phyloP scores from a whole-genome alignment of 805 yeast species.

The Kodamaea restingae region DNA sequence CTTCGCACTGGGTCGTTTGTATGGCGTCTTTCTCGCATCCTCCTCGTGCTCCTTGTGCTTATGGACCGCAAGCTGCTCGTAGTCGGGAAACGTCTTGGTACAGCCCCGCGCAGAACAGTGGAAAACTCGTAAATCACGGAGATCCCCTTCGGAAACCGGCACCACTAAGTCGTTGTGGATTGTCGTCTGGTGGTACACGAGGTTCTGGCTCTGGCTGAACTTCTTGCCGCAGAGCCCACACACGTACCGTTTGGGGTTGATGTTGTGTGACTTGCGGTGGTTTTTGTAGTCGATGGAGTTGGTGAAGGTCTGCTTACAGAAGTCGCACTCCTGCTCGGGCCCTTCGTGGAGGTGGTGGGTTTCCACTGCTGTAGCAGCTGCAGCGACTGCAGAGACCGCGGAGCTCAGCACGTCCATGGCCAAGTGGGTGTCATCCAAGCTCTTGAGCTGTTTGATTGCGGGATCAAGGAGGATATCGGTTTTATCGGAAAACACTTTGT shows the following conservation, averaged over 20 bases:
- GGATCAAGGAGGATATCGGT: slow-evolving; percentile 6
- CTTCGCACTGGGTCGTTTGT: slow-evolving; percentile 19
- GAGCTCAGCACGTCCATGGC: slow-evolving; percentile 4
- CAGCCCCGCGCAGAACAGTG: slow-evolving; percentile 16
- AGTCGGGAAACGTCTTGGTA: slow-evolving; percentile 14
- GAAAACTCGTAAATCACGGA: slow-evolving; percentile 10
- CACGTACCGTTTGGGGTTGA: slow-evolving; percentile 11
- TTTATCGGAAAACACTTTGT: not conserved
- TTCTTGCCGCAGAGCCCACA: slow-evolving; percentile 12
- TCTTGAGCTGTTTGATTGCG: slow-evolving; percentile 5
- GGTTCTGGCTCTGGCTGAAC: slow-evolving; percentile 12
- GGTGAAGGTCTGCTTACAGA: slow-evolving; percentile 9
- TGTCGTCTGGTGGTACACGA: slow-evolving; percentile 10
- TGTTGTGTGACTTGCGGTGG: slow-evolving; percentile 11
- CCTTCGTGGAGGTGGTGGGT: not conserved
- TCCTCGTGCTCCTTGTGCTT: slow-evolving; percentile 7
- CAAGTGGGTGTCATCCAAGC: slow-evolving; percentile 3
- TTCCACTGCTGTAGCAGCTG: slow-evolving; percentile 5
- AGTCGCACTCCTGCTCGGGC: slow-evolving; percentile 5
- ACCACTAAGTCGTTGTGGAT: slow-evolving; percentile 10
- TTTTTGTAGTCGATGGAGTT: slow-evolving; percentile 10
- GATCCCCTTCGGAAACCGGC: slow-evolving; percentile 3
- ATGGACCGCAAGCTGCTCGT: slow-evolving; percentile 10
- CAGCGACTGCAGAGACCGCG: slow-evolving; percentile 6
- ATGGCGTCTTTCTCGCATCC: slow-evolving; percentile 17